A percentile compares a stretch with the other conserved stretches of the same genome.
These are phyloP conservation scores for Solanum sitiens DNA, from an alignment of 257 asterid species.

Conservation along the genomic window DNA sequence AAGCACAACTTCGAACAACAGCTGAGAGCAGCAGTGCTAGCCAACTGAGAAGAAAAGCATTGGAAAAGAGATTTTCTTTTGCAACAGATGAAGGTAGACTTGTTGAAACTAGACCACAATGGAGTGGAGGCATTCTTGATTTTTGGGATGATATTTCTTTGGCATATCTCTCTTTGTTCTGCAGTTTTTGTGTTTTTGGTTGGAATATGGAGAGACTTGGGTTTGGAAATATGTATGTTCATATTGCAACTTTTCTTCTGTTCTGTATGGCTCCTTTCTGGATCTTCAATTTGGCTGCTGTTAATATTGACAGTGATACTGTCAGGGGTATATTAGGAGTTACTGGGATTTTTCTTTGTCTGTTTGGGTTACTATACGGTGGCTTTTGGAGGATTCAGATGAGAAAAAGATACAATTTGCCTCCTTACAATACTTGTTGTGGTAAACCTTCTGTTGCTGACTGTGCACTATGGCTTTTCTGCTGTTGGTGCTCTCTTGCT, in stretches of 20 bases:
- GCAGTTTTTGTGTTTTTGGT: conserved; percentile 86
- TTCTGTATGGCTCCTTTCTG: conserved; percentile 89
- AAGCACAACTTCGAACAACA: conserved; percentile 31
- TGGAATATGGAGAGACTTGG: conserved; percentile 97
- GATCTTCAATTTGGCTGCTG: conserved; percentile 78
- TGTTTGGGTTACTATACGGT: conserved; percentile 78
- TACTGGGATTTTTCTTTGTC: conserved; percentile 66
- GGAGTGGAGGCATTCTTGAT: conserved; percentile 89
- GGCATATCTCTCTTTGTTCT: conserved; percentile 77
- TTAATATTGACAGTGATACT: conserved; percentile 55
- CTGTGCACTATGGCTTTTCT: conserved; percentile 76
- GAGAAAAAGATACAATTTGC: conserved; percentile 76
- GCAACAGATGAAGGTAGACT: conserved; percentile 30
- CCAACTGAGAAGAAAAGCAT: conserved; percentile 38
- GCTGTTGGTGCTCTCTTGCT: conserved; percentile 88
- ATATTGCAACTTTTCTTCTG: conserved; percentile 75
- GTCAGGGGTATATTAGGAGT: conserved; percentile 58
- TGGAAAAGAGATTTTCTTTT: conserved; percentile 54
- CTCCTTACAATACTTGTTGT: conserved; percentile 45
- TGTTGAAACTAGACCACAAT: conserved; percentile 41
- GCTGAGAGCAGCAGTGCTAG: conserved; percentile 22
- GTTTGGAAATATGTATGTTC: conserved; percentile 91
- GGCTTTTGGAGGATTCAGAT: conserved; percentile 96
- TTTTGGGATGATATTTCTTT: conserved; percentile 83
- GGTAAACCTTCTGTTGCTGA: conserved; percentile 56